phyloP scores from a whole-genome alignment of 2,329 filamentous ascomycete species.

The Aaosphaeria arxii region DNA sequence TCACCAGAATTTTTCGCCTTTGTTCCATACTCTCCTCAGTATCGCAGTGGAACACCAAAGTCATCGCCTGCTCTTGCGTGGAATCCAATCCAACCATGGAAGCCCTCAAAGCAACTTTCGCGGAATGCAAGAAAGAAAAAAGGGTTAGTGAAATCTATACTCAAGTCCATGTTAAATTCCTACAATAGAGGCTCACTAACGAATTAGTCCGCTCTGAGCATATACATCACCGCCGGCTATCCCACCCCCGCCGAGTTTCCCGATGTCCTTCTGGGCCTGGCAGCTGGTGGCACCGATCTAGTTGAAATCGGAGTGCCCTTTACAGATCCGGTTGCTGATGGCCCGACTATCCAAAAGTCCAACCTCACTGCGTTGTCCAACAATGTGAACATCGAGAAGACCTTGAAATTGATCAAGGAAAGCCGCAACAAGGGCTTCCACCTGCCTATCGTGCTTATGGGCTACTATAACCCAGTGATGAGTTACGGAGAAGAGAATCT shows the following conservation, averaged over 20 bases:
- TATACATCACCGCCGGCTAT: constrained; percentile 94
- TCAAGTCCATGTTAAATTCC: not conserved
- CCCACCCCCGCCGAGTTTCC: constrained; percentile 79
- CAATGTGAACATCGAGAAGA: constrained; percentile 77
- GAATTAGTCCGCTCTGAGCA: constrained; percentile 75
- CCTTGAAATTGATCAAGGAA: constrained; percentile 78
- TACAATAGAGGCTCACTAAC: not conserved
- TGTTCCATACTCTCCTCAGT: no score
- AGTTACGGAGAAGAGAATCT: constrained; percentile 92
- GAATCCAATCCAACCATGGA: constrained; percentile 36
- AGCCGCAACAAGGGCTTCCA: constrained; percentile 74
- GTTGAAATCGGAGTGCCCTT: constrained; percentile 96
- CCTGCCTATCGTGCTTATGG: constrained; percentile 89
- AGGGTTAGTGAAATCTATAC: constrained; percentile 28
- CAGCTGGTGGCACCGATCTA: constrained; percentile 89
- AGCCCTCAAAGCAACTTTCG: constrained; percentile 49
- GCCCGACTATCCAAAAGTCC: constrained; percentile 91
- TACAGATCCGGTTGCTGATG: constrained; percentile 96
- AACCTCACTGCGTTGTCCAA: constrained; percentile 73
- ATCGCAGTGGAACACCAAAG: no score
- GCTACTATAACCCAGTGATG: constrained; percentile 96
- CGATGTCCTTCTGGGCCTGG: constrained; percentile 81
- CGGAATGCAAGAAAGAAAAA: constrained; percentile 49
- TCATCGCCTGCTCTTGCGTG: no score
- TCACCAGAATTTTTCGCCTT: no score